A percentile compares a stretch with the other conserved stretches of the same genome.
Evolutionary conservation across 1,139 yeast species (phyloP).

Genomic region (Kurtzmaniella quercitrusa): DNA sequence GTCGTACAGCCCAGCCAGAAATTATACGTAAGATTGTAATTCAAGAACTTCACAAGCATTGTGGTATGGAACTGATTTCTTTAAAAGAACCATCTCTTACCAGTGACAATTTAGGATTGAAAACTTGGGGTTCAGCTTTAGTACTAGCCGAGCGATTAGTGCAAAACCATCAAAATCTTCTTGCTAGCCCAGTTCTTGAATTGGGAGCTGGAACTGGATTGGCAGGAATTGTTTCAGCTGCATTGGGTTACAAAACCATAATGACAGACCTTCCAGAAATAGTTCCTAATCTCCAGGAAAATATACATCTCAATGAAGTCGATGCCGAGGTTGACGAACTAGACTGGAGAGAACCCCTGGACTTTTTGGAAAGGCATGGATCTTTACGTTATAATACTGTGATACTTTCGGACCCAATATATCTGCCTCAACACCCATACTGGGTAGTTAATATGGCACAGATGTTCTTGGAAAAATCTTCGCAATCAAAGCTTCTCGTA

Average conservation of each 20-base stretch:
- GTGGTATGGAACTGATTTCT: conserved; percentile 24
- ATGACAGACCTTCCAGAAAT: conserved; percentile 82
- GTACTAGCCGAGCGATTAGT: conserved; percentile 58
- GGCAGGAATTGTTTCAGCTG: conserved; percentile 66
- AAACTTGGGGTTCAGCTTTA: conserved; percentile 94
- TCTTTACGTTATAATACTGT: conserved; percentile 47
- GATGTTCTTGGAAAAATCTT: conserved; percentile 31
- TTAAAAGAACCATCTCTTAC: conserved; percentile 84
- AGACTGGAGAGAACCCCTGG: conserved; percentile 70
- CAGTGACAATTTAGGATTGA: conserved; percentile 80
- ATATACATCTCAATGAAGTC: conserved; percentile 50
- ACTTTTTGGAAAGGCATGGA: conserved; percentile 25
- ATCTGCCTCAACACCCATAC: conserved; percentile 75
- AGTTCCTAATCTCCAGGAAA: conserved; percentile 58
- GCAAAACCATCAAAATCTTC: conserved; percentile 10
- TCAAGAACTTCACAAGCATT: conserved; percentile 21
- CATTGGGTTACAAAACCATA: conserved; percentile 46
- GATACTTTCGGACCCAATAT: conserved; percentile 82
- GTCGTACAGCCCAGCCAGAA: conserved; percentile 81
- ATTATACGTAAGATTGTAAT: conserved; percentile 48
- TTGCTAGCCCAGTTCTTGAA: conserved; percentile 56
- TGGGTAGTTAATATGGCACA: conserved; percentile 62
- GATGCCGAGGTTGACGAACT: conserved; percentile 44
- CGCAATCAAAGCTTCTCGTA: conserved; percentile 48
- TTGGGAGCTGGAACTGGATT: conserved; percentile 94